Evolutionary conservation across 164 flowering plant genomes (phyloP).

Genomic region (Berberis vulgaris): DNA sequence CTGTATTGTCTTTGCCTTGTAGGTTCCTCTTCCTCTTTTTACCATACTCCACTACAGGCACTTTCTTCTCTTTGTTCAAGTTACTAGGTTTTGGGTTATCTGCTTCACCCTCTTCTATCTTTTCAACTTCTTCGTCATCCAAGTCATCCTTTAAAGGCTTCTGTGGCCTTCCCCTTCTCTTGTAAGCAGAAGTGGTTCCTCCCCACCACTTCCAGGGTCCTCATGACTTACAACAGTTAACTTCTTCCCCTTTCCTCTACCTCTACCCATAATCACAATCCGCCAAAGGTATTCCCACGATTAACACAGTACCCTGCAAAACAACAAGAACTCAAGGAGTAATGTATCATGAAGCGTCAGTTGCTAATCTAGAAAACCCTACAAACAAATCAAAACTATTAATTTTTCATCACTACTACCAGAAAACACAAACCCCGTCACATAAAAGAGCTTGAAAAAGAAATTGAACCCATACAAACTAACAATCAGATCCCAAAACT

Average conservation of each 20-base stretch:
- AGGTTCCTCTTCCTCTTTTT: slow-evolving; percentile 46
- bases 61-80: slow-evolving; percentile 27
- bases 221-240: slow-evolving; percentile 36
- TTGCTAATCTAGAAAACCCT: no score
- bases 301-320: slow-evolving; percentile 16
- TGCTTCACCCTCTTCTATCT: slow-evolving; percentile 41
- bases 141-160: slow-evolving; percentile 54
- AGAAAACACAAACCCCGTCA: no score
- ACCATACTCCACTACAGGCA: slow-evolving; percentile 33
- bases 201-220: slow-evolving; percentile 67
- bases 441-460: no score
- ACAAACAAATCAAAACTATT: no score
- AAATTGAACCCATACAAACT: no score
- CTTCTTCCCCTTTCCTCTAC: slow-evolving; percentile 77
- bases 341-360: neutral
- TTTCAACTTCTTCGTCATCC: slow-evolving; percentile 51
- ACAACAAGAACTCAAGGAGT: neutral
- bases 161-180: slow-evolving; percentile 82
- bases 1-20: slow-evolving; percentile 39
- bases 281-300: slow-evolving; percentile 5
- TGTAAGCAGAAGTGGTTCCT: slow-evolving; percentile 51
- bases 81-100: slow-evolving; percentile 20
- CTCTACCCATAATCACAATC: slow-evolving; percentile 53
- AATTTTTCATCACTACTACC: no score
- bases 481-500: no score